Evolutionary conservation across 2,329 filamentous ascomycete genomes (phyloP), one percentile per base, ranked within the genome.

Genomic region (Cercospora zeae-maydis): DNA sequence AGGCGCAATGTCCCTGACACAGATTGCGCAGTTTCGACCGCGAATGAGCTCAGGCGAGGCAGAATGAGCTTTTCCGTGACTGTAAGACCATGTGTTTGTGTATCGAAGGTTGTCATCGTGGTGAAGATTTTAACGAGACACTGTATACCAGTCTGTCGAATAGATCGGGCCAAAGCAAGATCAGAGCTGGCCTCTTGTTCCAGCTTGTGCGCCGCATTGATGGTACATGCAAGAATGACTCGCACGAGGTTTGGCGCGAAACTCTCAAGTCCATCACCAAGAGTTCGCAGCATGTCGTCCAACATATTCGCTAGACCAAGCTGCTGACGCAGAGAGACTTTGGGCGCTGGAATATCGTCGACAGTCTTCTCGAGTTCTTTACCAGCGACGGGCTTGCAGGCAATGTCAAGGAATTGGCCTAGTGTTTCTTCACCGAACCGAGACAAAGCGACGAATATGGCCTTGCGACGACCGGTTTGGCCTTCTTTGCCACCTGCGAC

Each of bases 281-380:
- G 84, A 58, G 95, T 92, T 62, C 89, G 89, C 63, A 98, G 86
- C 74, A 98, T 86, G 10, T 93, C 87, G 63, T 92, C 88, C 55
- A 95, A 83, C 91, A 98, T 95, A 73, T 96, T 96, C 57, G 96
- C 79, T 73, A 97, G 86, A 80, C 96, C 95, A 63, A 95, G 84
- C 75, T 97, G 93, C 75, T 93, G 95, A 71, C 93, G 77, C 6
- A 86, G 70, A 2, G 72, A 66, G 19, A 61, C 54, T 13, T 57
- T 62, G 2, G 60, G 58, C 19, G 14, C 14, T 34, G 53, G 42
- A 2, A 55, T 21, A 14, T 19, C 21, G 1, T 31, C 53, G 2
- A 33, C 47, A 31, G 27, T 19, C 14, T 33, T 19, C 5, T 45
- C 33, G n/a, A 33, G 63, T 19, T 30, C 86, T 82, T 42, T 91